A percentile compares a stretch with the other conserved stretches of the same genome.
phyloP scores from a whole-genome alignment of 257 asterid genomes.

The Gardenia jasminoides region DNA sequence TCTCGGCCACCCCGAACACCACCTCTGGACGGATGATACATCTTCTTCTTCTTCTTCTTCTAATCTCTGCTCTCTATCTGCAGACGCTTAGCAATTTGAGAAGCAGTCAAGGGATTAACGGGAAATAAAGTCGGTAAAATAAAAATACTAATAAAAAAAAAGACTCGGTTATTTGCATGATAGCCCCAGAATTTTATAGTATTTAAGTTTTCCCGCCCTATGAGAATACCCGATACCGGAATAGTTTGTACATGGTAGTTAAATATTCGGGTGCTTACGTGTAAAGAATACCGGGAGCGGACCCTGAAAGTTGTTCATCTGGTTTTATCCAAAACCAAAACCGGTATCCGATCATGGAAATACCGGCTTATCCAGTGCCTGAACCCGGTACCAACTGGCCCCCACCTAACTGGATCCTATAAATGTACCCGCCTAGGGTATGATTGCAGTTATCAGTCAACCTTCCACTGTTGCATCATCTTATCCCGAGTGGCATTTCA shows the following conservation, averaged over 20 bases:
- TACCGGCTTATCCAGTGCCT: neutral
- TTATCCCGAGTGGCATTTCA: too few relatives aligned
- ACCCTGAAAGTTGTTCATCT: neutral
- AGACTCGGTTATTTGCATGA: neutral
- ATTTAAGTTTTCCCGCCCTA: neutral
- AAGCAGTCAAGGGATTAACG: neutral
- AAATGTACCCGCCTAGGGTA: neutral
- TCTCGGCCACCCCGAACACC: slow-evolving; percentile 99
- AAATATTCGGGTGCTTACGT: neutral
- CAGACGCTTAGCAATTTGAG: neutral
- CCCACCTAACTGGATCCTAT: neutral
- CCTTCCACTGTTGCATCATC: neutral
- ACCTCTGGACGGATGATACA: slow-evolving; percentile 97
- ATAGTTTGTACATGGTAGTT: too few relatives aligned
- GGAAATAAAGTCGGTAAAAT: neutral
- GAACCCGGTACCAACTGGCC: slow-evolving; percentile 9
- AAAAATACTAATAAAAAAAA: too few relatives aligned
- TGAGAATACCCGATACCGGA: too few relatives aligned
- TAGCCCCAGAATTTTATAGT: neutral
- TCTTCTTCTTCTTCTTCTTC: slow-evolving; percentile 2
- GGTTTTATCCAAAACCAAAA: neutral
- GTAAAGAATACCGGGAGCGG: neutral
- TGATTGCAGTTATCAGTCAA: too few relatives aligned
- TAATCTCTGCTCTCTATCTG: neutral
- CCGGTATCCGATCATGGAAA: neutral